Percentiles rank a stretch among this genome's conserved stretches.
phyloP scores from a whole-genome alignment of 2,329 filamentous ascomycete genomes.

The Stachybotrys chlorohalonatus region DNA sequence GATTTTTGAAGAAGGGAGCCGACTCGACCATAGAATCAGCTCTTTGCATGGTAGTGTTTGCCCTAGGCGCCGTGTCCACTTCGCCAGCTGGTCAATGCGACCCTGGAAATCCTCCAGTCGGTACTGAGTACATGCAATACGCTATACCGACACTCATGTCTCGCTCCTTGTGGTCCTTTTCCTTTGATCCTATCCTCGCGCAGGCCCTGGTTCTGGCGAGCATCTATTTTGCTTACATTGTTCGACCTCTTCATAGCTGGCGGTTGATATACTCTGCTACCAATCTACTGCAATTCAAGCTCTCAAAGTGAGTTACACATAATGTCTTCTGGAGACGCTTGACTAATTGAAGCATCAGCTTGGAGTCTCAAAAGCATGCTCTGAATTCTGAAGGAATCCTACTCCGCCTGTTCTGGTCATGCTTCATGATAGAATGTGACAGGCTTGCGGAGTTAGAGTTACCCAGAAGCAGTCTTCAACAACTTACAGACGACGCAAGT shows the following conservation, averaged over 20 bases:
- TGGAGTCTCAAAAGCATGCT: slow-evolving; percentile 8
- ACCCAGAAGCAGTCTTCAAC: slow-evolving; percentile 20
- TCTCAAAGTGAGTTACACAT: slow-evolving; percentile 7
- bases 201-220: slow-evolving; percentile 21
- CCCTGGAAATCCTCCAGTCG: slow-evolving; percentile 12
- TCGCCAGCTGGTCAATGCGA: slow-evolving; percentile 8
- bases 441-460: slow-evolving; percentile 21
- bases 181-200: slow-evolving; percentile 13
- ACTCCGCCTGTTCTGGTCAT: slow-evolving; percentile 19
- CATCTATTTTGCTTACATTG: slow-evolving; percentile 22
- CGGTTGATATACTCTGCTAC: slow-evolving; percentile 20
- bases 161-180: slow-evolving; percentile 19
- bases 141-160: slow-evolving; percentile 17
- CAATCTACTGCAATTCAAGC: slow-evolving; percentile 17
- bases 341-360: not conserved
- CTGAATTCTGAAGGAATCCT: slow-evolving; percentile 10
- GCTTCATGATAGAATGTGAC: slow-evolving; percentile 21
- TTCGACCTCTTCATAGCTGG: slow-evolving; percentile 22
- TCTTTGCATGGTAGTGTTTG: slow-evolving; percentile 20
- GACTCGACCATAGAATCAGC: slow-evolving; percentile 15
- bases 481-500: slow-evolving; percentile 18
- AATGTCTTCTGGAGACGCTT: not conserved
- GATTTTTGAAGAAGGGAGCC: slow-evolving; percentile 10
- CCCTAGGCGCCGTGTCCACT: slow-evolving; percentile 14
- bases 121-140: slow-evolving; percentile 19